phyloP scores from a whole-genome alignment of 31 red algal species.

The Odonthalia washingtoniensis region DNA sequence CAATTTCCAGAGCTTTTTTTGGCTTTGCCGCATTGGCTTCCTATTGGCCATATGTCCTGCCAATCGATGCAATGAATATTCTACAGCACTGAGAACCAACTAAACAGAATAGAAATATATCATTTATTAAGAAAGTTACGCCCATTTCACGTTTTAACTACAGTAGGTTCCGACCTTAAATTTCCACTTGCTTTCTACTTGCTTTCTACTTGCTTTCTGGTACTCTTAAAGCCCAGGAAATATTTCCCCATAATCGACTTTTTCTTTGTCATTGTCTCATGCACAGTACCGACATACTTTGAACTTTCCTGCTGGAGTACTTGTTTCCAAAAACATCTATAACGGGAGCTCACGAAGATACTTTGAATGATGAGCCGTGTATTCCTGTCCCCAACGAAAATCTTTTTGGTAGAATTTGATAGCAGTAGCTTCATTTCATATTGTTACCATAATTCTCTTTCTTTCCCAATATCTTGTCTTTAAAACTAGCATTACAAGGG shows the following conservation, averaged over 20 bases:
- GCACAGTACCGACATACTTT: neutral
- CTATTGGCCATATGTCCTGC: too few relatives aligned
- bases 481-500: neutral
- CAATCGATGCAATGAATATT: too few relatives aligned
- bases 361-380: neutral
- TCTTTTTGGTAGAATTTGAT: neutral
- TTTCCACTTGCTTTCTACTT: too few relatives aligned
- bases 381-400: neutral
- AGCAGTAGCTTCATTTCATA: neutral
- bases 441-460: neutral
- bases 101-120: too few relatives aligned
- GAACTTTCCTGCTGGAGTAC: neutral
- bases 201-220: too few relatives aligned
- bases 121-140: too few relatives aligned
- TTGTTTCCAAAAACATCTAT: neutral
- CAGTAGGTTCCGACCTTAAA: too few relatives aligned
- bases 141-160: too few relatives aligned
- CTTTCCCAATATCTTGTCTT: neutral
- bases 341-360: neutral
- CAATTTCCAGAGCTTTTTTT: too few relatives aligned
- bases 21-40: too few relatives aligned
- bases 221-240: too few relatives aligned
- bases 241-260: neutral
- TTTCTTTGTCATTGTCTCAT: neutral
- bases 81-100: too few relatives aligned